Evolutionary conservation across 306 rosid genomes (phyloP).

Genomic region (Carpinus fangiana): DNA sequence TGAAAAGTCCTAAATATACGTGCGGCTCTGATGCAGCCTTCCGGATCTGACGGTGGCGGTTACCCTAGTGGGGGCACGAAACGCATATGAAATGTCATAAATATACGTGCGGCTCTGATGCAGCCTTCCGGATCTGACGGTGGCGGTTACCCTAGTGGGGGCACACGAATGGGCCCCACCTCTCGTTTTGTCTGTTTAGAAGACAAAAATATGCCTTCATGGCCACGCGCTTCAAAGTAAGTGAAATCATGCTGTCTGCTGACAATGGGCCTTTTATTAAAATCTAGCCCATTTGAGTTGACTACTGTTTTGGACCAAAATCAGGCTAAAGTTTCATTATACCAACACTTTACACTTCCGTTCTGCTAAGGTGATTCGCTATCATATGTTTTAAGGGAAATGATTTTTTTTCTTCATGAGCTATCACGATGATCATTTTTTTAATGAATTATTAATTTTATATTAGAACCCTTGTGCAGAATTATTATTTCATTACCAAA

Average conservation of each 20-base stretch:
- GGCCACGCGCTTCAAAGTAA: conserved; percentile 44
- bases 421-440: too few species aligned
- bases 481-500: too few species aligned
- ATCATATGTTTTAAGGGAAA: too few species aligned
- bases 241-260: background rate
- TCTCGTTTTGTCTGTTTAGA: conserved; percentile 40
- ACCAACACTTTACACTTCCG: too few species aligned
- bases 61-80: conserved; percentile 55
- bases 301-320: background rate
- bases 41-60: conserved; percentile 79
- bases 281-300: background rate
- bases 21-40: conserved; percentile 63
- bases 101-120: conserved; percentile 66
- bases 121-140: conserved; percentile 68
- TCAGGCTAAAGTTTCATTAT: too few species aligned
- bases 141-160: conserved; percentile 61
- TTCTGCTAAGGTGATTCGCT: too few species aligned
- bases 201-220: too few species aligned
- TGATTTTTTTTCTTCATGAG: too few species aligned
- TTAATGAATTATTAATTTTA: too few species aligned
- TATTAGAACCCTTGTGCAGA: too few species aligned
- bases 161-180: conserved; percentile 47
- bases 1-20: conserved; percentile 33
- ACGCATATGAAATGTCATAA: conserved; percentile 23
- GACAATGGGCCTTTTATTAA: background rate